phyloP scores from a whole-genome alignment of 2,329 filamentous ascomycete genomes.

The Penicillium sp. region DNA sequence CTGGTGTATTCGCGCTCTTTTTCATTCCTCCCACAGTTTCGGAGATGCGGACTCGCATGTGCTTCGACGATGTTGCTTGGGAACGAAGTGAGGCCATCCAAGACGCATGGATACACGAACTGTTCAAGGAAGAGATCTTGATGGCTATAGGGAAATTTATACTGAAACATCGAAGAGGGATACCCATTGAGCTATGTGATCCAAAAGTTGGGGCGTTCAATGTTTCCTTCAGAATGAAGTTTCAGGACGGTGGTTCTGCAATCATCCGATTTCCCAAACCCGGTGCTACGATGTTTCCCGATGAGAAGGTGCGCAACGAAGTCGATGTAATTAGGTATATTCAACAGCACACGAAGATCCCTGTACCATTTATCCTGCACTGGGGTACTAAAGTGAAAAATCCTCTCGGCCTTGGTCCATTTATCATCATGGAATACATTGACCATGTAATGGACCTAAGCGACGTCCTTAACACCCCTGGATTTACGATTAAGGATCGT shows the following conservation, averaged over 20 bases:
- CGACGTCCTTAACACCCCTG: conserved; percentile 15
- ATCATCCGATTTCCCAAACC: conserved; percentile 28
- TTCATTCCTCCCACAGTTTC: neutral
- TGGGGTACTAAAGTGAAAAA: conserved; percentile 20
- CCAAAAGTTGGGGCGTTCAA: conserved; percentile 21
- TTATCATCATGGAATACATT: conserved; percentile 41
- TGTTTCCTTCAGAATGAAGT: conserved; percentile 27
- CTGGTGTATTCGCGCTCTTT: neutral
- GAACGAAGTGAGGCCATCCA: conserved; percentile 10
- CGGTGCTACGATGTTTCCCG: conserved; percentile 28
- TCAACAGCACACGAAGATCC: conserved; percentile 22
- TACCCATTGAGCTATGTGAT: neutral
- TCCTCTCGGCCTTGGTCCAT: conserved; percentile 30
- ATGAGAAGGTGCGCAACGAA: conserved; percentile 41
- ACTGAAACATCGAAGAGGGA: conserved; percentile 3
- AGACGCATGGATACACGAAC: conserved; percentile 10
- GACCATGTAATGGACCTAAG: conserved; percentile 10
- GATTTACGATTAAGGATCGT: neutral
- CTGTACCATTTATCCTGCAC: conserved; percentile 20
- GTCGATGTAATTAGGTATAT: conserved; percentile 27
- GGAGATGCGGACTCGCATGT: conserved; percentile 10
- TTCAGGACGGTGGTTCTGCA: conserved; percentile 17
- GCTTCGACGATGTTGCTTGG: conserved; percentile 10
- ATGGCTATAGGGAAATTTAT: conserved; percentile 8
- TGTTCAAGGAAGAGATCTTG: conserved; percentile 5